A percentile compares a stretch with the other conserved stretches of the same genome.
phyloP scores from a whole-genome alignment of 2,329 filamentous ascomycete genomes.

The Talaromyces piceae region DNA sequence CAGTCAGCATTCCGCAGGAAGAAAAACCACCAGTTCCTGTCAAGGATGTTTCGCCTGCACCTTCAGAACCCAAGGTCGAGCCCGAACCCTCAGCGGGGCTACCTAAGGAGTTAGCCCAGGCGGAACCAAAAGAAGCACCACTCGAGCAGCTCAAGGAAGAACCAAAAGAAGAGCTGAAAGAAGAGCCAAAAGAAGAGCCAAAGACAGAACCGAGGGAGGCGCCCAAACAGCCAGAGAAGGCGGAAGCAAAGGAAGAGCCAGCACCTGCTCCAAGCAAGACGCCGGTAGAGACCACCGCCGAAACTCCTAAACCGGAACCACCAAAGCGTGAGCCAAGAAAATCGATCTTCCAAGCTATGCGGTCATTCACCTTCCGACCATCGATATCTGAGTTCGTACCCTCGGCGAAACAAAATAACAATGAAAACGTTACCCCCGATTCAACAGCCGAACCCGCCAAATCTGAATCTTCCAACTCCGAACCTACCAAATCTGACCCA shows the following conservation, averaged over 20 bases:
- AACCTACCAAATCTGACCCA: conserved; percentile 14
- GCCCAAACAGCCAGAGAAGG: conserved; percentile 1
- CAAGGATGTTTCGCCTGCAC: conserved; percentile 5
- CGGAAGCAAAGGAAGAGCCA: conserved; percentile 4
- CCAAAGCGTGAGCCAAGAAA: conserved; percentile 27
- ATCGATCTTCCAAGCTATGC: conserved; percentile 60
- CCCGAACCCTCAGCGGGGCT: conserved; percentile 8
- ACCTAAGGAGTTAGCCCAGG: conserved; percentile 6
- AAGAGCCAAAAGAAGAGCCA: not conserved
- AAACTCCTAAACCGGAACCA: conserved; percentile 18
- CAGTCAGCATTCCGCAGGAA: too few species aligned
- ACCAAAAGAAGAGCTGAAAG: not conserved
- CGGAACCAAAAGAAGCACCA: conserved; percentile 5
- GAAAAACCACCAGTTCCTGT: too few species aligned
- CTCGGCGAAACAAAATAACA: conserved; percentile 9
- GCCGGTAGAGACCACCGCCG: conserved; percentile 15
- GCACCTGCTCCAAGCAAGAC: conserved; percentile 10
- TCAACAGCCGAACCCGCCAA: conserved; percentile 11
- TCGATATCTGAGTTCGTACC: conserved; percentile 24
- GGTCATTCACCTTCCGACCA: conserved; percentile 54
- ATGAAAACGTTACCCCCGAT: too few species aligned
- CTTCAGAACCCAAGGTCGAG: conserved; percentile 1
- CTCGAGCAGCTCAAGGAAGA: conserved; percentile 1
- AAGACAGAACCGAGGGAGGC: too few species aligned
- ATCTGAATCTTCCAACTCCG: conserved; percentile 8